Evolutionary conservation across 1,284 basidiomycete genomes (phyloP).

Genomic region (Wallemia hederae): DNA sequence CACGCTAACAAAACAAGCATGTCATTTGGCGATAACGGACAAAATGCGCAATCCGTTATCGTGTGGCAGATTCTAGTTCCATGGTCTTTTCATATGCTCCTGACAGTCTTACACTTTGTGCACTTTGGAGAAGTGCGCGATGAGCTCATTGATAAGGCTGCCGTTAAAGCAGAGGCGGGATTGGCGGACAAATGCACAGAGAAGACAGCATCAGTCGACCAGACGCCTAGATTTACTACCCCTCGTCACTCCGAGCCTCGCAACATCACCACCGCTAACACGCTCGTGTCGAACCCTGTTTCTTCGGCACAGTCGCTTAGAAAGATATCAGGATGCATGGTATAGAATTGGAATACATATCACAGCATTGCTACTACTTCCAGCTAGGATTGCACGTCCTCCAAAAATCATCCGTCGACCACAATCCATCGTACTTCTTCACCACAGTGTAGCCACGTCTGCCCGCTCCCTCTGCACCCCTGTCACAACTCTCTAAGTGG

Average conservation of each 20-base stretch:
- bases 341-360: not conserved
- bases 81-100: too few relatives aligned
- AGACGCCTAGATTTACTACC: too few relatives aligned
- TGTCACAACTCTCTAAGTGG: slow-evolving; percentile 20
- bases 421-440: not conserved
- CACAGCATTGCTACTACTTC: not conserved
- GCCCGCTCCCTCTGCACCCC: slow-evolving; percentile 1
- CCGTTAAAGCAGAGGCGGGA: not conserved
- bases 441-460: not conserved
- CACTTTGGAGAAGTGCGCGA: too few relatives aligned
- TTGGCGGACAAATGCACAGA: not conserved
- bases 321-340: not conserved
- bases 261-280: not conserved
- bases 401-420: not conserved
- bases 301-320: not conserved
- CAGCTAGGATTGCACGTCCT: not conserved
- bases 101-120: too few relatives aligned
- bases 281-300: not conserved
- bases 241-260: too few relatives aligned
- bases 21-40: too few relatives aligned
- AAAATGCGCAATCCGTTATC: too few relatives aligned
- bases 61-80: too few relatives aligned
- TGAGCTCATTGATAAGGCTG: not conserved
- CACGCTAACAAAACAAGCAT: too few relatives aligned
- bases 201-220: not conserved